Conservation (phyloP, 2,329 filamentous ascomycete genomes). For the Ustulina deusta region DNA sequence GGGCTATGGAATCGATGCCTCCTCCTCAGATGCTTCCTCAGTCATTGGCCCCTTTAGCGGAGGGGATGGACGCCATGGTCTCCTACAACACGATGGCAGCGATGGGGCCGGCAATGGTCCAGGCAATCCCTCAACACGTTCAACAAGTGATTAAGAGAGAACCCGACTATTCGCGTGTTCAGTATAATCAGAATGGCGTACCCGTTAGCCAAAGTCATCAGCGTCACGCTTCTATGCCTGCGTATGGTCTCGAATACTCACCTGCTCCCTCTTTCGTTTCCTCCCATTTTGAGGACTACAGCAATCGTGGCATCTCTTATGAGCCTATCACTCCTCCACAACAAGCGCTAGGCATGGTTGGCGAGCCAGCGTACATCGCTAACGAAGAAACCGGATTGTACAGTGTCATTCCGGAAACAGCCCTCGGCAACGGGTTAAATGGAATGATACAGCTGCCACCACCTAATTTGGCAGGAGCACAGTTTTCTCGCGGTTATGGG, state of each 20-base stretch:
- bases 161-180: constrained; percentile 81
- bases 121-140: constrained; percentile 73
- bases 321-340: constrained; percentile 97
- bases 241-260: constrained; percentile 94
- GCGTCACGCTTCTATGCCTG: constrained; percentile 97
- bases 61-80: constrained; percentile 79
- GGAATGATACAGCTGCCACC: constrained; percentile 92
- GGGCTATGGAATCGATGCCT: constrained; percentile 93
- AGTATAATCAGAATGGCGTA: constrained; percentile 93
- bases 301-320: constrained; percentile 93
- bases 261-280: constrained; percentile 97
- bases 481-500: constrained; percentile 80
- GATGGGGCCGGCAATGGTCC: constrained; percentile 76
- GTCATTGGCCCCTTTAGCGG: constrained; percentile 68
- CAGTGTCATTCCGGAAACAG: constrained; percentile 89
- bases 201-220: constrained; percentile 86
- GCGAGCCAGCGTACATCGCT: constrained; percentile 95
- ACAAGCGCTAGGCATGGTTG: constrained; percentile 81
- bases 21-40: constrained; percentile 82
- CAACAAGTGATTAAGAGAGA: constrained; percentile 84
- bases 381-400: constrained; percentile 98
- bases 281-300: constrained; percentile 98
- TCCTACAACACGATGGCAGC: constrained; percentile 75
- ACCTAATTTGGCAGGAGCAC: constrained; percentile 82
- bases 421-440: constrained; percentile 79